Percentiles rank a stretch among this genome's conserved stretches.
Evolutionary conservation across 768 basidiomycete genomes (phyloP).

Genomic region (Chalciporus piperatus): DNA sequence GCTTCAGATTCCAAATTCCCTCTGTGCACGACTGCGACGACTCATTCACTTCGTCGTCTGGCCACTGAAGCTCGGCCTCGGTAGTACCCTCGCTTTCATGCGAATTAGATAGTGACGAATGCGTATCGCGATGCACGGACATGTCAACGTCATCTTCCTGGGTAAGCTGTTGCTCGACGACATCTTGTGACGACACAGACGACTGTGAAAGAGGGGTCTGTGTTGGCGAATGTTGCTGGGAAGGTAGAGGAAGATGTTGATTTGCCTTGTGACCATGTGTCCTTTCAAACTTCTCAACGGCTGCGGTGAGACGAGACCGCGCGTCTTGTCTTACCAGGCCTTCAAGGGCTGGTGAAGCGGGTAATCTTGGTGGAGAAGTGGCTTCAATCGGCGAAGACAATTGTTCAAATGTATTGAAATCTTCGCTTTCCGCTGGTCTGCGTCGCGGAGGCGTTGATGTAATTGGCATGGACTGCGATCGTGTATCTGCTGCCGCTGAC

Average conservation of each 20-base stretch:
- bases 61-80: constrained; percentile 28
- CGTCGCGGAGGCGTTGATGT: background rate
- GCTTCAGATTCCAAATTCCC: background rate
- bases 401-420: constrained; percentile 18
- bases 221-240: constrained; percentile 6
- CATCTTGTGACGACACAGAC: constrained; percentile 38
- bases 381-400: constrained; percentile 19
- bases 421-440: background rate
- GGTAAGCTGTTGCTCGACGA: constrained; percentile 49
- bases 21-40: background rate
- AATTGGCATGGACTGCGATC: background rate
- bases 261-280: constrained; percentile 2
- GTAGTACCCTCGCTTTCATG: constrained; percentile 9
- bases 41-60: constrained; percentile 20
- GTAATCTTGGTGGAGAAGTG: constrained; percentile 11
- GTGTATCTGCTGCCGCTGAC: background rate
- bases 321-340: constrained; percentile 9
- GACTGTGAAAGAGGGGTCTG: constrained; percentile 21
- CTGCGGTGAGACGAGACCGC: constrained; percentile 9
- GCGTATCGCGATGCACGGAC: constrained; percentile 3
- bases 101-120: background rate
- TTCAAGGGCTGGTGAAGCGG: constrained; percentile 22
- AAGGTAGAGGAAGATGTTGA: background rate
- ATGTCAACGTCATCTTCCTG: constrained; percentile 31
- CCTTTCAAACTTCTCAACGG: constrained; percentile 20